A percentile compares a stretch with the other conserved stretches of the same genome.
Conservation (phyloP, 1,284 basidiomycete genomes). For the Cutaneotrichosporon mucoides region DNA sequence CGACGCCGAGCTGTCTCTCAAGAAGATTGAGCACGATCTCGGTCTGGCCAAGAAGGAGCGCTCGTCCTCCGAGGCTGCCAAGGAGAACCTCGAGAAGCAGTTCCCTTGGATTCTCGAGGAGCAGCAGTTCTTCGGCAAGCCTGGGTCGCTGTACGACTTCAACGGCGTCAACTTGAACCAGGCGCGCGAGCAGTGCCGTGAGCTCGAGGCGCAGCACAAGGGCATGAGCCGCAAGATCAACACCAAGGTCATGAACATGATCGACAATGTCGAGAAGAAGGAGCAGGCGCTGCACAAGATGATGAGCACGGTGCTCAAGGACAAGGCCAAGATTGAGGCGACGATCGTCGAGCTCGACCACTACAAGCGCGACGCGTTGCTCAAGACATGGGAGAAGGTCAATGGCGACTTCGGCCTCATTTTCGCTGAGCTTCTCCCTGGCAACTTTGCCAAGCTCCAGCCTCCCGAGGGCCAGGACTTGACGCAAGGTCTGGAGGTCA, state of each 20-base stretch:
- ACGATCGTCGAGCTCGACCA: slow-evolving; percentile 90
- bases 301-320: slow-evolving; percentile 81
- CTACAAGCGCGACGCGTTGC: slow-evolving; percentile 89
- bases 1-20: slow-evolving; percentile 67
- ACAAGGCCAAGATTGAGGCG: slow-evolving; percentile 93
- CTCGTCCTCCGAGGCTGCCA: slow-evolving; percentile 56
- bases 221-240: slow-evolving; percentile 94
- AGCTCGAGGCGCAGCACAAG: slow-evolving; percentile 75
- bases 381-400: slow-evolving; percentile 95
- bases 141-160: slow-evolving; percentile 82
- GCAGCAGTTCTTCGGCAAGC: slow-evolving; percentile 77
- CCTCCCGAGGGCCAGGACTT: slow-evolving; percentile 90
- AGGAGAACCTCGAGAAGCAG: slow-evolving; percentile 65
- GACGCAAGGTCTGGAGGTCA: slow-evolving; percentile 96
- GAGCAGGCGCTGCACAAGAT: slow-evolving; percentile 83
- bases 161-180: slow-evolving; percentile 62
- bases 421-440: slow-evolving; percentile 91
- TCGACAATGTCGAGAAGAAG: slow-evolving; percentile 93
- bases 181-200: slow-evolving; percentile 64
- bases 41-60: slow-evolving; percentile 52
- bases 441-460: slow-evolving; percentile 93
- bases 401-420: slow-evolving; percentile 93
- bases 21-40: slow-evolving; percentile 58
- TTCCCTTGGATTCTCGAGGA: slow-evolving; percentile 87
- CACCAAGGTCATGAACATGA: slow-evolving; percentile 91